Conservation (phyloP, 805 yeast genomes). For the Scheffersomyces amazonensis region DNA sequence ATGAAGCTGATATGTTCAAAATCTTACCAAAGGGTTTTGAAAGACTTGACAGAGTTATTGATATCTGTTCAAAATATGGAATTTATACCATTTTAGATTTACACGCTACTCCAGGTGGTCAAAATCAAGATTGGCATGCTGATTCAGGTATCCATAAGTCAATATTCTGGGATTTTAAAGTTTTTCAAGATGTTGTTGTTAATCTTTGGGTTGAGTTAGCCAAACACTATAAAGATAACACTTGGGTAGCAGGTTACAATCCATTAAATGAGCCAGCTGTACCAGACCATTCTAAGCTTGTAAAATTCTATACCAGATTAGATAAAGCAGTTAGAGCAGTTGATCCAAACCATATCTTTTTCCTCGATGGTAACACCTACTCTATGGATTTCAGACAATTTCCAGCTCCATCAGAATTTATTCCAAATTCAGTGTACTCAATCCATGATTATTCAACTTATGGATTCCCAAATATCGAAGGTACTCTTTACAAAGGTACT, state of each 20-base stretch:
- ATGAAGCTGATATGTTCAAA: slow-evolving; percentile 41
- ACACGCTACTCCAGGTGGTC: slow-evolving; percentile 53
- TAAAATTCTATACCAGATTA: slow-evolving; percentile 34
- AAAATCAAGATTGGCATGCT: slow-evolving; percentile 54
- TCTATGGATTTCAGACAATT: slow-evolving; percentile 50
- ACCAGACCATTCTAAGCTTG: slow-evolving; percentile 39
- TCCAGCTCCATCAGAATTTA: slow-evolving; percentile 32
- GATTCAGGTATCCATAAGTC: slow-evolving; percentile 48
- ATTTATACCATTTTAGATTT: slow-evolving; percentile 49
- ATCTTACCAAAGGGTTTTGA: slow-evolving; percentile 46
- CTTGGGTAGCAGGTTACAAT: slow-evolving; percentile 54
- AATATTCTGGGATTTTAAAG: slow-evolving; percentile 48
- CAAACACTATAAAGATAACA: slow-evolving; percentile 42
- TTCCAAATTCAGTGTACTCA: slow-evolving; percentile 47
- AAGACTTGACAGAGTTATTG: slow-evolving; percentile 40
- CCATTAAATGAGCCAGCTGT: slow-evolving; percentile 54
- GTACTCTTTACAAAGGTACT: slow-evolving; percentile 31
- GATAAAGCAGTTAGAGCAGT: slow-evolving; percentile 40
- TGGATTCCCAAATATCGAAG: slow-evolving; percentile 43
- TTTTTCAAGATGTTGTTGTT: slow-evolving; percentile 45
- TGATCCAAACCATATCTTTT: slow-evolving; percentile 49
- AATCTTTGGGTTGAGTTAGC: slow-evolving; percentile 47
- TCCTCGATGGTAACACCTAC: slow-evolving; percentile 50
- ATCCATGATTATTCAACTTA: slow-evolving; percentile 46
- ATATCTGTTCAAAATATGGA: slow-evolving; percentile 44